Evolutionary conservation across 768 basidiomycete genomes (phyloP).

Genomic region (Kwoniella sp.): DNA sequence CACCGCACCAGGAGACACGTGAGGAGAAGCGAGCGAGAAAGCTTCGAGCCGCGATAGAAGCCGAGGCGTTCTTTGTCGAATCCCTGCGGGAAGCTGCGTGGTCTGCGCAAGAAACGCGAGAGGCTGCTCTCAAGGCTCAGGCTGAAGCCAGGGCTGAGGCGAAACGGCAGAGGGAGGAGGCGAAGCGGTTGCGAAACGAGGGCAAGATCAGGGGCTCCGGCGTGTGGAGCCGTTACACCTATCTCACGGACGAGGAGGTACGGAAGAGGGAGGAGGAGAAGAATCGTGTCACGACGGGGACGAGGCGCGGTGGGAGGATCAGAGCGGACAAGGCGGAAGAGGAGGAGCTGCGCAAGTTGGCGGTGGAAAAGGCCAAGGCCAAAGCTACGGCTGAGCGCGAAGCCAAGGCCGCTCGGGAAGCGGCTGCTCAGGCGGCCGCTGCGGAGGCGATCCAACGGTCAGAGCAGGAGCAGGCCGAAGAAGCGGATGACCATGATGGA

Average conservation of each 20-base stretch:
- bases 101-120: conserved; percentile 24
- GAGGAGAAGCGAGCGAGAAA: conserved; percentile 10
- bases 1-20: conserved; percentile 10
- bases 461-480: not conserved
- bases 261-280: conserved; percentile 20
- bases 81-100: conserved; percentile 27
- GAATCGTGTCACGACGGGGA: conserved; percentile 21
- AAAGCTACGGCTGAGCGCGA: conserved; percentile 1
- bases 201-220: conserved; percentile 37
- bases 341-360: conserved; percentile 23
- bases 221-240: conserved; percentile 37
- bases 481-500: not conserved
- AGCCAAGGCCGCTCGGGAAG: not conserved
- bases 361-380: conserved; percentile 5
- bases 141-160: conserved; percentile 24
- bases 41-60: conserved; percentile 15
- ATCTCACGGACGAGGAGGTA: conserved; percentile 28
- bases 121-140: conserved; percentile 14
- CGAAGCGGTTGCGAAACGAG: conserved; percentile 20
- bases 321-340: conserved; percentile 34
- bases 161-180: conserved; percentile 19
- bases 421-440: not conserved
- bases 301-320: conserved; percentile 31
- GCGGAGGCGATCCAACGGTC: not conserved
- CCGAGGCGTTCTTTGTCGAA: conserved; percentile 29